phyloP scores from a whole-genome alignment of 371 early-diverging fungal genomes.

The Lichtheimia ramosa region DNA sequence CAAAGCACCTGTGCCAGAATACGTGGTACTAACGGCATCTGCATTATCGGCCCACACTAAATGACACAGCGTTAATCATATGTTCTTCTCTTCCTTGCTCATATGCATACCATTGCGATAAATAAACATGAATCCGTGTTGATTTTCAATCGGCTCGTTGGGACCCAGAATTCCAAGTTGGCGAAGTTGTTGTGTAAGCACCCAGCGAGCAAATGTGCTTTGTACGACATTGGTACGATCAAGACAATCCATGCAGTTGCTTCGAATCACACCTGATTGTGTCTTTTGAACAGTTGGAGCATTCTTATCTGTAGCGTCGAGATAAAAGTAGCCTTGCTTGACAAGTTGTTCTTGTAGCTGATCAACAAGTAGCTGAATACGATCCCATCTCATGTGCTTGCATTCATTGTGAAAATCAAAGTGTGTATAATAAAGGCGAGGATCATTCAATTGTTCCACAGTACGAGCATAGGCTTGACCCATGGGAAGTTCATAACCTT shows the following conservation, averaged over 20 bases:
- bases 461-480: slow-evolving; percentile 78
- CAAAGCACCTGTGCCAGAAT: slow-evolving; percentile 98
- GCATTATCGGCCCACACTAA: slow-evolving; percentile 98
- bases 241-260: slow-evolving; percentile 99
- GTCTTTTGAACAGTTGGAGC: slow-evolving; percentile 27
- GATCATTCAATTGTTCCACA: slow-evolving; percentile 61
- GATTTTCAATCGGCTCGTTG: slow-evolving; percentile 61
- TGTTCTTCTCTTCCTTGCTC: background rate
- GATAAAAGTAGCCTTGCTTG: slow-evolving; percentile 53
- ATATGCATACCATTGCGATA: slow-evolving; percentile 44
- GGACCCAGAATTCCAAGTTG: slow-evolving; percentile 59
- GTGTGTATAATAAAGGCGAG: slow-evolving; percentile 73
- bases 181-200: slow-evolving; percentile 68
- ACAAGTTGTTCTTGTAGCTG: slow-evolving; percentile 64
- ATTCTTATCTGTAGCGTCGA: slow-evolving; percentile 13
- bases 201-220: slow-evolving; percentile 77
- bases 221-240: slow-evolving; percentile 99
- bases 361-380: slow-evolving; percentile 76
- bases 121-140: slow-evolving; percentile 34
- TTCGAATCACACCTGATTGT: slow-evolving; percentile 89
- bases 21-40: slow-evolving; percentile 93
- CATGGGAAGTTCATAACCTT: slow-evolving; percentile 84
- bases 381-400: slow-evolving; percentile 85
- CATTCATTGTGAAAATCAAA: slow-evolving; percentile 98
- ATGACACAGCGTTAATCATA: slow-evolving; percentile 1